Evolutionary conservation across 345 rosid genomes (phyloP).

Genomic region (Passiflora organensis): DNA sequence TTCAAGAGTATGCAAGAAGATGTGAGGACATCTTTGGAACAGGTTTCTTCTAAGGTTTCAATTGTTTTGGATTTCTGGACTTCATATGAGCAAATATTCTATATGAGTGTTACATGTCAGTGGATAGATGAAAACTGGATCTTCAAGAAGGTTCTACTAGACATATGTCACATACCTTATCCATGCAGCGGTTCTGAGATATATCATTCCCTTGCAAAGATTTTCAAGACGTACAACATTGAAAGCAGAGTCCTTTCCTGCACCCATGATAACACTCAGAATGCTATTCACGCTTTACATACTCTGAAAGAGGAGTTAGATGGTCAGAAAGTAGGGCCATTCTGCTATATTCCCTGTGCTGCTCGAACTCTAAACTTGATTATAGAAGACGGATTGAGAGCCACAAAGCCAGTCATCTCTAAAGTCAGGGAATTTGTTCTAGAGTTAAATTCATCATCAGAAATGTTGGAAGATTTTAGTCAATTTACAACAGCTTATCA

Average conservation of each 20-base stretch:
- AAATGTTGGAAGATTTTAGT: conserved; percentile 59
- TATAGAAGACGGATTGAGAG: conserved; percentile 73
- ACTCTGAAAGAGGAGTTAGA: conserved; percentile 69
- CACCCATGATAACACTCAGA: conserved; percentile 86
- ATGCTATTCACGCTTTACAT: conserved; percentile 74
- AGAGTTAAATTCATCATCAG: conserved; percentile 58
- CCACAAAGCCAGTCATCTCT: conserved; percentile 63
- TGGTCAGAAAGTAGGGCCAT: conserved; percentile 63
- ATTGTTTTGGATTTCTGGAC: conserved; percentile 75
- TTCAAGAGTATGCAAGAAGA: conserved; percentile 93
- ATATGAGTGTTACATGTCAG: conserved; percentile 79
- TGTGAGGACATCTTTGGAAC: conserved; percentile 57
- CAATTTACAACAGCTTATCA: conserved; percentile 59
- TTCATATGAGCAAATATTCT: conserved; percentile 61
- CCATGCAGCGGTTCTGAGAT: conserved; percentile 71
- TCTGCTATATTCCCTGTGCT: conserved; percentile 88
- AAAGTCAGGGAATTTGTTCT: conserved; percentile 73
- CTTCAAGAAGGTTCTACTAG: conserved; percentile 63
- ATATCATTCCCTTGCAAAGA: conserved; percentile 49
- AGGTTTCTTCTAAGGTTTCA: conserved; percentile 70
- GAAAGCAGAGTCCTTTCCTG: conserved; percentile 72
- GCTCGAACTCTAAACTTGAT: conserved; percentile 71
- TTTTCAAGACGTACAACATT: conserved; percentile 60
- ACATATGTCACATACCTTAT: conserved; percentile 67
- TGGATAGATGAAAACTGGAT: conserved; percentile 89